These are phyloP conservation scores for Pythium grandisporangium DNA, from an alignment of 352 stramenopile genomes.

Conservation along the genomic window DNA sequence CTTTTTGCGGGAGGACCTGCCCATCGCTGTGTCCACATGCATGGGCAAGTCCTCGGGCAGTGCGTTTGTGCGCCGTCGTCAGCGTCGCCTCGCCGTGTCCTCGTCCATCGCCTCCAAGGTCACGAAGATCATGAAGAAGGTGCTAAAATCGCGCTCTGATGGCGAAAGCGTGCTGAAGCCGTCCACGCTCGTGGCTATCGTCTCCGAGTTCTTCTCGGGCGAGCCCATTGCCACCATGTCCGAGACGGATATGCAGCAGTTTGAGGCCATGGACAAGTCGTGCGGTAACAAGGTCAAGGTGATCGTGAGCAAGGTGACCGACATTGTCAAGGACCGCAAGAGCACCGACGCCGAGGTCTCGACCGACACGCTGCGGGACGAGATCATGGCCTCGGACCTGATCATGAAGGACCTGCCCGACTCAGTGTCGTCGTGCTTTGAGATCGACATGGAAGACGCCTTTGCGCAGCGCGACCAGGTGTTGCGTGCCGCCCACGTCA, in stretches of 20 bases:
- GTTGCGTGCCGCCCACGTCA: neutral
- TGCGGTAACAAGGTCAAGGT: conserved; percentile 5
- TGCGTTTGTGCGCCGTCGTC: neutral
- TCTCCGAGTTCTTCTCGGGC: neutral
- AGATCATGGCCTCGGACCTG: neutral
- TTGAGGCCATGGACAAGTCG: neutral
- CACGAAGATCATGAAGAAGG: neutral
- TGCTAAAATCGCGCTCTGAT: neutral
- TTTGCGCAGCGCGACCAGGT: neutral
- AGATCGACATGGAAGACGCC: neutral
- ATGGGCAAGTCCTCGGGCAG: neutral
- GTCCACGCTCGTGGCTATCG: neutral
- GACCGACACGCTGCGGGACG: neutral
- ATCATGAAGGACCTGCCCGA: conserved; percentile 3
- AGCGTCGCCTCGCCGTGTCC: too few relatives aligned
- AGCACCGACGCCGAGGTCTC: conserved; percentile 13
- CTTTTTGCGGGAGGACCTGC: conserved; percentile 32
- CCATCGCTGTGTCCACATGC: conserved; percentile 14
- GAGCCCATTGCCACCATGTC: neutral
- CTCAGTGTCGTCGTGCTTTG: neutral
- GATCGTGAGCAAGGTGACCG: conserved; percentile 9
- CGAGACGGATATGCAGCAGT: neutral
- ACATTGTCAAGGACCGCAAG: conserved; percentile 9
- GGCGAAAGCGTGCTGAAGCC: neutral
- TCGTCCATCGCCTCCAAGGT: neutral